Conservation (phyloP, 2,329 filamentous ascomycete species). For the Volutella citrinella region DNA sequence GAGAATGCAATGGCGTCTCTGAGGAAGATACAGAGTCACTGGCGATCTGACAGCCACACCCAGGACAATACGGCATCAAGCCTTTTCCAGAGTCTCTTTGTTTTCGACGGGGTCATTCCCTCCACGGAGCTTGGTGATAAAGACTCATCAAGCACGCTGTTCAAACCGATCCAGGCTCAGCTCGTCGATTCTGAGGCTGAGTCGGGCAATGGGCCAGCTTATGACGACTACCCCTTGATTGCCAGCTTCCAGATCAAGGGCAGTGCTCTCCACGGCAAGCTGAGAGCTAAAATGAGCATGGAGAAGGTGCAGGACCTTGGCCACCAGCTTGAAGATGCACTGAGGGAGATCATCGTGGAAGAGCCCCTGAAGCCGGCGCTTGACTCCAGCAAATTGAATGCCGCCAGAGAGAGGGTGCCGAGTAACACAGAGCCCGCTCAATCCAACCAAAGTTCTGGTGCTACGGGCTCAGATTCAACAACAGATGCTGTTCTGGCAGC, state of each 20-base stretch:
- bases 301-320: too few species aligned
- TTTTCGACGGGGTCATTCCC: conserved; percentile 18
- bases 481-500: too few species aligned
- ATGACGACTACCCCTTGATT: conserved; percentile 23
- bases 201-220: conserved; percentile 9
- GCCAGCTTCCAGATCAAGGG: conserved; percentile 20
- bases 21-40: conserved; percentile 17
- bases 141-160: background rate
- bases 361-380: too few species aligned
- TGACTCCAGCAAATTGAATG: too few species aligned
- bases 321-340: too few species aligned
- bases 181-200: too few species aligned
- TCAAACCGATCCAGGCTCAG: too few species aligned
- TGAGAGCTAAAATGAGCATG: conserved; percentile 16
- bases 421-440: too few species aligned
- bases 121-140: background rate
- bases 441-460: too few species aligned
- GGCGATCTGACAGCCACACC: conserved; percentile 15
- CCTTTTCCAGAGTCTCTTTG: conserved; percentile 24
- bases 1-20: conserved; percentile 17
- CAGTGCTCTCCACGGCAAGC: conserved; percentile 12
- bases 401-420: too few species aligned
- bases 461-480: too few species aligned
- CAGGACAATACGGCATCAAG: conserved; percentile 4
- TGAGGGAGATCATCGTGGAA: too few species aligned